Evolutionary conservation across 179 eudicot species (phyloP), one percentile per base, ranked within the genome.

Genomic region (Nepenthes alata): DNA sequence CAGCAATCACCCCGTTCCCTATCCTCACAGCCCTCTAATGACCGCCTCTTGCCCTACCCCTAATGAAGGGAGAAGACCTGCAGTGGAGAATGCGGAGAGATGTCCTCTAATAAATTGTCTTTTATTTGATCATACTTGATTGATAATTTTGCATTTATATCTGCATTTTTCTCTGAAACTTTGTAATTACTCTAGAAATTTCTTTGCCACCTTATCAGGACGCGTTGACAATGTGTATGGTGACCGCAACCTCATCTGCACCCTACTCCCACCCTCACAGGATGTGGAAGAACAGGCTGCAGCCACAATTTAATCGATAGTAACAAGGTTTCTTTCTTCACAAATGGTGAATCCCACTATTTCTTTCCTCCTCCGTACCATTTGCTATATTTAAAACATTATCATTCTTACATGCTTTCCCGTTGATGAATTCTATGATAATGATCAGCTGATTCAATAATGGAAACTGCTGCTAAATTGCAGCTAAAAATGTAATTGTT

Each of bases 151-250:
- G 25, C 41, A 11, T 35, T 57, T 38, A 25, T 5, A 9, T 35
- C 6, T 37, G n/a, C 13, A 35, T 5, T 35, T 57, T 25, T 37
- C n/a, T 57, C 39, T 25, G 25, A 25, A 57, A 57, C 6, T 54
- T 54, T 4, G 25, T 25, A 25, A 13, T 14, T 54, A 14, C 34
- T 54, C 0, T 54, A 25, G 35, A 2, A 54, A 14, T 54, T 2
- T 16, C 52, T 12, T 13, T 12, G 36, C 6, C 62, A 6, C 45
- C 14, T 68, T 70, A 56, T 55, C 85, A 91, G 98, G 83, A 0
- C 96, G 96, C 57, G 93, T 93, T 1, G 95, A 93, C 88, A 93
- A 93, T 59, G 96, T 93, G 39, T 93, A 89, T 60, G 96, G 98
- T 13, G 96, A 93, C 67, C 84, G 96, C 63, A 89, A 93, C 88